Evolutionary conservation across 208 protist species (phyloP).

Genomic region (Leishmania tarentolae): DNA sequence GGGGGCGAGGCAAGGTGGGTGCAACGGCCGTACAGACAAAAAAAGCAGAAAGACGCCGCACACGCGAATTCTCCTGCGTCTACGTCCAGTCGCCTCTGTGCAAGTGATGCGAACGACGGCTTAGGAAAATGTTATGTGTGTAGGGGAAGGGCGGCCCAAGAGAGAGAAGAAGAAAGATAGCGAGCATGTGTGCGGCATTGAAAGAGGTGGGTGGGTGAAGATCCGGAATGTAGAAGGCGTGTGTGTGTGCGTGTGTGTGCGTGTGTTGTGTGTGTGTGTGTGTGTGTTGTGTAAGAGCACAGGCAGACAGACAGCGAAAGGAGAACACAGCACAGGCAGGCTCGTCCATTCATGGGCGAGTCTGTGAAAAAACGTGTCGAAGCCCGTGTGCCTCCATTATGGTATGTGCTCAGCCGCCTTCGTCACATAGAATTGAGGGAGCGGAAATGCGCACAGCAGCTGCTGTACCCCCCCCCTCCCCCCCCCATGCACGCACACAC

Average conservation of each 20-base stretch:
- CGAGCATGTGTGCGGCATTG: not conserved
- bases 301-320: not conserved
- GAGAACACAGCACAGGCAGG: not conserved
- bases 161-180: not conserved
- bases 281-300: not conserved
- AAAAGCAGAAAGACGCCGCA: not conserved
- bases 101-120: not conserved
- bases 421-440: not conserved
- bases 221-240: not conserved
- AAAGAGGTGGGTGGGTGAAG: not conserved
- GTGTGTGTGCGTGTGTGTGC: no score
- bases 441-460: not conserved
- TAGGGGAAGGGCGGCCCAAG: not conserved
- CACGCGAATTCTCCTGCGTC: not conserved
- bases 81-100: not conserved
- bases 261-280: not conserved
- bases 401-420: not conserved
- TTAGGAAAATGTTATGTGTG: not conserved
- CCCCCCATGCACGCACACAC: no score
- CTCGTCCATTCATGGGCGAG: not conserved
- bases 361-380: not conserved
- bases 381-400: not conserved
- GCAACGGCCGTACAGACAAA: not conserved
- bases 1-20: no score
- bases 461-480: no score